Evolutionary conservation across 257 asterid species (phyloP), one percentile per base, ranked within the genome.

Genomic region (Fraxinus americana): DNA sequence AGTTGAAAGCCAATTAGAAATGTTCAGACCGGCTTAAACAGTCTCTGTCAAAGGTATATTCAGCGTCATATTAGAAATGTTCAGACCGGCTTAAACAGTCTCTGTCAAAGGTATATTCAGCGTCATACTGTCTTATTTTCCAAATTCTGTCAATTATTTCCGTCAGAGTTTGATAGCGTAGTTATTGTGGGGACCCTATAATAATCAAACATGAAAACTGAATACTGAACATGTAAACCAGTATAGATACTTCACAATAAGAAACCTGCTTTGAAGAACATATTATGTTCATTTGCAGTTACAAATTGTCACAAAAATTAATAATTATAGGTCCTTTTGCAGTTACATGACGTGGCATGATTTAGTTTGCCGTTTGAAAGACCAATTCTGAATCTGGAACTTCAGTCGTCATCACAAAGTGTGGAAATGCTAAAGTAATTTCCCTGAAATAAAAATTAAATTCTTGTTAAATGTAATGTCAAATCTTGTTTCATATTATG

Each of bases 361-460:
- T 73, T 4, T 79, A 79, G 2, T 70, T 65, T 71, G 39, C 30
- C 68, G 19, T 74, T 72, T 89, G 85, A 88, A 57, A 86, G 72
- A 84, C 77, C 67, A 94, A 85, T 13, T 92, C 92, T 8, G 97
- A 90, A 76, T 94, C 98, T 6, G 77, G 77, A 75, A 91, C 98
- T 81, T 79, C 80, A 23, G 91, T 91, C 74, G 78, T 88, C 91
- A 92, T 85, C 77, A 91, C 88, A 69, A 94, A 94, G 86, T 88
- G 80, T 54, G 98, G 97, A 85, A 92, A 94, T 29, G 92, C 89
- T 50, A 90, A 79, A 38, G 98, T 92, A 38, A 91, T 79, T 81
- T 90, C 98, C 90, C 98, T 91, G 96, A 13, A 80, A 83, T n/a
- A 72, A 5, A 30, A 78, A 50, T 10, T 7, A 14, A 10, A 80